phyloP scores from a whole-genome alignment of 192 early-diverging fungal genomes.

The Backusella mclennaniae region DNA sequence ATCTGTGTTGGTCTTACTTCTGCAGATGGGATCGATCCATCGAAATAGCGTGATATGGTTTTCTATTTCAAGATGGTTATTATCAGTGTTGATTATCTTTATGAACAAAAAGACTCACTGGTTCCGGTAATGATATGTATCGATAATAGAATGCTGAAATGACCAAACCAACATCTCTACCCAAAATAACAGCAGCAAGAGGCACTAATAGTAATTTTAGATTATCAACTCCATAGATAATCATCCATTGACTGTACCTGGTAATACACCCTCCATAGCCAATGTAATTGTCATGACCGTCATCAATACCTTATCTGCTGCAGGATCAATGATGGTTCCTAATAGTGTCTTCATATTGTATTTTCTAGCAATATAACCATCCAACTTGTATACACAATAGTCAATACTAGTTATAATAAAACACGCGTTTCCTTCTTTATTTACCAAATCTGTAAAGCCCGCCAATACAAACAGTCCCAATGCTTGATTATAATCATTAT shows the following conservation, averaged over 20 bases:
- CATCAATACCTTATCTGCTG: conserved; percentile 95
- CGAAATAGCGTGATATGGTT: conserved; percentile 82
- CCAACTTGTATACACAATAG: conserved; percentile 43
- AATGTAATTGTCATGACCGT: conserved; percentile 87
- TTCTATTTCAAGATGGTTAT: conserved; percentile 46
- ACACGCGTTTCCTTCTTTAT: neutral
- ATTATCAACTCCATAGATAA: neutral
- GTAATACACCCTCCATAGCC: conserved; percentile 70
- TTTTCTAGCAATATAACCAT: conserved; percentile 88
- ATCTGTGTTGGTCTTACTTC: conserved; percentile 88
- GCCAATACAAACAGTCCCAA: conserved; percentile 77
- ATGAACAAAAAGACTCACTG: conserved; percentile 46
- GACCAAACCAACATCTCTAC: conserved; percentile 80
- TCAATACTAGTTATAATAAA: neutral
- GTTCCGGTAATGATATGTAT: conserved; percentile 84
- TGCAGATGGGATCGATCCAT: conserved; percentile 86
- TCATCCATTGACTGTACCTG: conserved; percentile 46
- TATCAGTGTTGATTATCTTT: too few species aligned
- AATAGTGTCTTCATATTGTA: conserved; percentile 87
- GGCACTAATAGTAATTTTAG: conserved; percentile 39
- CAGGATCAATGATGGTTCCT: conserved; percentile 91
- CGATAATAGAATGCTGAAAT: conserved; percentile 78
- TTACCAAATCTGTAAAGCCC: conserved; percentile 80
- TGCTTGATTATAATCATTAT: conserved; percentile 67
- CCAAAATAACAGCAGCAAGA: conserved; percentile 82